phyloP scores from a whole-genome alignment of 164 flowering plant genomes.

The Liriodendron chinense region DNA sequence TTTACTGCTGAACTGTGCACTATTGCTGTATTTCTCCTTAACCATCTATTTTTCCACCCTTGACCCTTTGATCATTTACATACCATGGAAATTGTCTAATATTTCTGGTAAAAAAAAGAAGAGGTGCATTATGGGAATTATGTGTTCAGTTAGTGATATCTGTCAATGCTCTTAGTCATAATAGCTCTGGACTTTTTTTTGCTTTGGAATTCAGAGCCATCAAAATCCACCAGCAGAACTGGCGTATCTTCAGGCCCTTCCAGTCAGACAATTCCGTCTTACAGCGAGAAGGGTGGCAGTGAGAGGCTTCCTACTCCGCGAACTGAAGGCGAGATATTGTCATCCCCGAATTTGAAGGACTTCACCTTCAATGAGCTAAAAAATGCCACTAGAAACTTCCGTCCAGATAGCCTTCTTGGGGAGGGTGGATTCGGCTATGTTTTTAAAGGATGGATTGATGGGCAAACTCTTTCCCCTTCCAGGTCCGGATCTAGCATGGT shows the following conservation, averaged over 20 bases:
- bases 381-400: constrained; percentile 57
- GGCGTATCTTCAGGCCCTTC: constrained; percentile 10
- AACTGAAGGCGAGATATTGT: constrained; percentile 53
- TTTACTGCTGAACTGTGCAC: too few species aligned
- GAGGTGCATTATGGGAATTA: not conserved
- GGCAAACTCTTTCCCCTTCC: constrained; percentile 34
- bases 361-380: constrained; percentile 46
- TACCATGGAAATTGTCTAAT: too few species aligned
- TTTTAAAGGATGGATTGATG: constrained; percentile 66
- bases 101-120: not conserved
- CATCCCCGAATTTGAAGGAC: constrained; percentile 45
- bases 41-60: too few species aligned
- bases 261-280: constrained; percentile 11
- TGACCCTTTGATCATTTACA: too few species aligned
- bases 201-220: not conserved
- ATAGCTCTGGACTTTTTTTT: not conserved
- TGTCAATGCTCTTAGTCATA: not conserved
- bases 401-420: constrained; percentile 47
- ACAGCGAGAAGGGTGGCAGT: constrained; percentile 14
- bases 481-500: constrained; percentile 46
- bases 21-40: too few species aligned
- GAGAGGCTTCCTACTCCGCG: constrained; percentile 36
- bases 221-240: not conserved
- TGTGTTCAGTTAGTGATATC: not conserved
- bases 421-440: constrained; percentile 72